Conservation (phyloP, 2,329 filamentous ascomycete species). For the Colletotrichum sp. region DNA sequence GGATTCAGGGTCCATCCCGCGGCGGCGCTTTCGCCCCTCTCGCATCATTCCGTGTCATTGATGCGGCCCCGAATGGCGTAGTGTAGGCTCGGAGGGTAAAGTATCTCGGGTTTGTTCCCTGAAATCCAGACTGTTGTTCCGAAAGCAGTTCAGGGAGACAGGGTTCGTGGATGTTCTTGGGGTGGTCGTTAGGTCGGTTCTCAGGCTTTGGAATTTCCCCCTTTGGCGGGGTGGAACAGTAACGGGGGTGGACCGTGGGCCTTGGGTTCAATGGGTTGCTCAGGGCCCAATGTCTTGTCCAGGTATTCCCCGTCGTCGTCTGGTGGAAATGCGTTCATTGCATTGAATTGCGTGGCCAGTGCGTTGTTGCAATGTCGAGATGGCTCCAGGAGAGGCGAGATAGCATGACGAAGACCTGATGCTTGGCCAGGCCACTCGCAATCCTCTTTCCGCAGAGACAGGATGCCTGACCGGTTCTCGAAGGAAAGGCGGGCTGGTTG, state of each 20-base stretch:
- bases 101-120: background rate
- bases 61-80: background rate
- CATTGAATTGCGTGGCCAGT: constrained; percentile 19
- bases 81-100: background rate
- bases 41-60: constrained; percentile 8
- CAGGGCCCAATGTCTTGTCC: constrained; percentile 6
- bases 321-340: constrained; percentile 8
- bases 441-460: background rate
- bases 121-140: background rate
- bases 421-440: too few species aligned
- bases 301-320: constrained; percentile 12
- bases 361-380: constrained; percentile 15
- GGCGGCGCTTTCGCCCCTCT: constrained; percentile 1
- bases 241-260: constrained; percentile 3
- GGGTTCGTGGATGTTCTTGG: background rate
- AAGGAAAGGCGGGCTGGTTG: background rate
- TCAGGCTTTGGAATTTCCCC: constrained; percentile 1
- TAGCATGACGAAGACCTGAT: constrained; percentile 1
- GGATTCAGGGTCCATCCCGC: constrained; percentile 1
- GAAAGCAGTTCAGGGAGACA: constrained; percentile 1
- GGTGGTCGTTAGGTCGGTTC: background rate
- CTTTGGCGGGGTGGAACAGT: constrained; percentile 9
- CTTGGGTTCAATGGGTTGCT: background rate
- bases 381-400: background rate
- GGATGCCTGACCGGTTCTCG: background rate